Conservation (phyloP, 495 filamentous ascomycete genomes). For the Penicillium bovifimosum region DNA sequence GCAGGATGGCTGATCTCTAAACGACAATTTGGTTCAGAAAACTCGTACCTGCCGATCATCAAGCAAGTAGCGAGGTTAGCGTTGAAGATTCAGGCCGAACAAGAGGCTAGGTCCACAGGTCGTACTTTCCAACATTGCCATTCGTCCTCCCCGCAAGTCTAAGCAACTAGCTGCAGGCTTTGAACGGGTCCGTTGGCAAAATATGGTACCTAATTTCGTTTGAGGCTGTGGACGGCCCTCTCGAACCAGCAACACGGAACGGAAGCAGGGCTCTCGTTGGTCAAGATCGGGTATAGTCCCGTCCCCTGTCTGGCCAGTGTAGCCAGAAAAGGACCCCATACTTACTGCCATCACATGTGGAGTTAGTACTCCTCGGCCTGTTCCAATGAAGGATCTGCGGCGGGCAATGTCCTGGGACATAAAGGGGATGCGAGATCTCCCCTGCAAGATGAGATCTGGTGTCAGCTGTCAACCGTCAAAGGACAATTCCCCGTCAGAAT, state of each 20-base stretch:
- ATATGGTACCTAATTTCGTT: constrained; percentile 7
- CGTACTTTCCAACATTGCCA: not conserved
- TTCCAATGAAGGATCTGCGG: constrained; percentile 8
- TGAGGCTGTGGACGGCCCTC: constrained; percentile 1
- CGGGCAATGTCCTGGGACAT: constrained; percentile 10
- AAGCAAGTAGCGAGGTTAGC: not conserved
- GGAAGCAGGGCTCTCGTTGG: constrained; percentile 19
- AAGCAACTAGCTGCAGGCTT: constrained; percentile 8
- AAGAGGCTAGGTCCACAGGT: not conserved
- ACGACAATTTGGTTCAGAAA: not conserved
- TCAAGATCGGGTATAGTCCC: constrained; percentile 5
- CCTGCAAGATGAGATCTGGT: not conserved
- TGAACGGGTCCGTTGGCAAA: constrained; percentile 7
- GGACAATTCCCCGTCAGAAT: constrained; percentile 3
- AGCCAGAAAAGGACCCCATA: constrained; percentile 3
- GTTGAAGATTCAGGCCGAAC: not conserved
- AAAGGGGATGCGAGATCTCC: constrained; percentile 15
- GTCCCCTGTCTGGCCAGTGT: constrained; percentile 10
- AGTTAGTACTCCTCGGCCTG: constrained; percentile 18
- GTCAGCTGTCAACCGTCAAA: not conserved
- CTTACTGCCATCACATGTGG: constrained; percentile 31
- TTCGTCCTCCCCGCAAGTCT: constrained; percentile 14
- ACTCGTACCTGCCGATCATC: not conserved
- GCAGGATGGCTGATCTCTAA: not conserved
- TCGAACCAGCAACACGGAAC: constrained; percentile 4